Conservation (phyloP, 2,329 filamentous ascomycete species). For the Pezicula neosporulosa region DNA sequence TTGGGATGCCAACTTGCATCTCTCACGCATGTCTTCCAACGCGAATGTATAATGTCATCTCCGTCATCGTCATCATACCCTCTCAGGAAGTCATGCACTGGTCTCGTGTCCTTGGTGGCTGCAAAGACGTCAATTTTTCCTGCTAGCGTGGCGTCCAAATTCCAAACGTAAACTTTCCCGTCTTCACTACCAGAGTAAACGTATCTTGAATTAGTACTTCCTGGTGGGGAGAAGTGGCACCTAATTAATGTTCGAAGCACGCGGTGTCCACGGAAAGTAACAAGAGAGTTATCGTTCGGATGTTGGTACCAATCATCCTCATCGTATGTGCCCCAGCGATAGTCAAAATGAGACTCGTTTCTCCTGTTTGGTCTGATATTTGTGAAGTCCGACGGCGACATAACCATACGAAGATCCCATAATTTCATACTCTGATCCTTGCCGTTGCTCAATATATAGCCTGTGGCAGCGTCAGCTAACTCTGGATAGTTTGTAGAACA, state of each 20-base stretch:
- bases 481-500: too few species aligned
- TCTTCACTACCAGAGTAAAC: conserved; percentile 91
- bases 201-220: conserved; percentile 83
- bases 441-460: conserved; percentile 85
- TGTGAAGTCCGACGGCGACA: conserved; percentile 64
- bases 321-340: conserved; percentile 66
- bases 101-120: conserved; percentile 62
- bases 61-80: conserved; percentile 20
- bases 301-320: conserved; percentile 67
- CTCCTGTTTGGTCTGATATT: conserved; percentile 52
- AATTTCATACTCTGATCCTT: conserved; percentile 98
- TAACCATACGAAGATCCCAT: conserved; percentile 91
- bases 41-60: conserved; percentile 14
- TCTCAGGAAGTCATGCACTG: conserved; percentile 25
- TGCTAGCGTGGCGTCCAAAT: conserved; percentile 83
- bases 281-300: conserved; percentile 83
- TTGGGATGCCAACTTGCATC: conserved; percentile 72
- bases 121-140: conserved; percentile 72
- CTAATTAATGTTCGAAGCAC: conserved; percentile 88
- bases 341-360: conserved; percentile 63
- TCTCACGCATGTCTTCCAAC: conserved; percentile 65
- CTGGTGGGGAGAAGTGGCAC: conserved; percentile 89
- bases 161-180: conserved; percentile 88
- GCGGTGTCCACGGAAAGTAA: conserved; percentile 88
- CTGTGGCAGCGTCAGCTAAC: conserved; percentile 7